phyloP scores from a whole-genome alignment of 75 land plant genomes.

The Pseudotsuga menziesii region DNA sequence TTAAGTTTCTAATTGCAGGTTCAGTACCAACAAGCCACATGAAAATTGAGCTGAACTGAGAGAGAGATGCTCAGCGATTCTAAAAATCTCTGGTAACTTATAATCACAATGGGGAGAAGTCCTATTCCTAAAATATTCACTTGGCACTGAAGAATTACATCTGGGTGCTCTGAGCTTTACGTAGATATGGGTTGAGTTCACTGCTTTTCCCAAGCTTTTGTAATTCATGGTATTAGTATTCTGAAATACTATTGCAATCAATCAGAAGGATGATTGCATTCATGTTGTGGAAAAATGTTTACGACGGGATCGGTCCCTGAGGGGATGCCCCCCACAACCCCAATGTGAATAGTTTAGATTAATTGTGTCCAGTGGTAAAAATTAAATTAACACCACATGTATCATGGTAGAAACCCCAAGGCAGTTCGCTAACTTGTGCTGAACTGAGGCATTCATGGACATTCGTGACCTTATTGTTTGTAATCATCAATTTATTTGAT shows the following conservation, averaged over 20 bases:
- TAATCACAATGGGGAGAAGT: background rate
- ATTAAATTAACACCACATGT: conserved; percentile 5
- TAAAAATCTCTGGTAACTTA: conserved; percentile 1
- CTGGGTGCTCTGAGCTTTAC: conserved; percentile 1
- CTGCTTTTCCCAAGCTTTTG: background rate
- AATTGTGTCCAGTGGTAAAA: conserved; percentile 4
- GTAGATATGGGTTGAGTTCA: conserved; percentile 6
- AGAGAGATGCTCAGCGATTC: background rate
- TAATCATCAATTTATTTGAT: no score
- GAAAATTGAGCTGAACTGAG: conserved; percentile 14
- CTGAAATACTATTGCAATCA: background rate
- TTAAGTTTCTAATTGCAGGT: conserved; percentile 1
- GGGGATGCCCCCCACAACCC: background rate
- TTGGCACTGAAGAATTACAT: background rate
- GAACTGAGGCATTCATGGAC: no score
- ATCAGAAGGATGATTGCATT: background rate
- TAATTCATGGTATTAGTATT: background rate
- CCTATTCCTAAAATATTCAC: background rate
- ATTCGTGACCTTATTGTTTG: no score
- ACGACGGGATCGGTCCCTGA: background rate
- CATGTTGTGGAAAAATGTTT: background rate
- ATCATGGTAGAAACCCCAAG: background rate
- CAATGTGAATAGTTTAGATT: conserved; percentile 6
- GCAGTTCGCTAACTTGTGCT: background rate
- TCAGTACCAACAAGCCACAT: conserved; percentile 10